These are phyloP conservation scores for Leccinum pachyderme DNA, from an alignment of 1,284 basidiomycete species.

Conservation along the genomic window DNA sequence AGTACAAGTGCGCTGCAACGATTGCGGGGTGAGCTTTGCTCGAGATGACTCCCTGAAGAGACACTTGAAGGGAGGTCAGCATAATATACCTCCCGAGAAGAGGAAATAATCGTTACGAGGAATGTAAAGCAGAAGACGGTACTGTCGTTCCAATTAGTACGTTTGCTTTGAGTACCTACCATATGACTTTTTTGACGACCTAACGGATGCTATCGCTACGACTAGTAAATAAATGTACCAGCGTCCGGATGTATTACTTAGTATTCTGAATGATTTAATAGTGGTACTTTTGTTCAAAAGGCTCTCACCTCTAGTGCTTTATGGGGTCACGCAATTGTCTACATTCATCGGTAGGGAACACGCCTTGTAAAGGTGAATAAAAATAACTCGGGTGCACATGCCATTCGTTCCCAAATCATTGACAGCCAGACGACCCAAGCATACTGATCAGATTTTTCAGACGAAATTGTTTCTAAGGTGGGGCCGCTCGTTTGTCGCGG, in stretches of 20 bases:
- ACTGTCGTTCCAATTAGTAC: no score
- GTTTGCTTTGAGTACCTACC: no score
- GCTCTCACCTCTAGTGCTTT: background rate
- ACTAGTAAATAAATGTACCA: no score
- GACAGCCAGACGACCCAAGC: background rate
- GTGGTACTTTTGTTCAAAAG: background rate
- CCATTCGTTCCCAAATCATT: background rate
- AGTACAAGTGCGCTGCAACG: constrained; percentile 2
- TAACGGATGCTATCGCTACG: no score
- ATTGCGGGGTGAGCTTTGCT: constrained; percentile 20
- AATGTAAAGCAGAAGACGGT: background rate
- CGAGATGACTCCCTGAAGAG: constrained; percentile 30
- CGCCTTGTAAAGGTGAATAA: background rate
- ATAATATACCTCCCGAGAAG: constrained; percentile 3
- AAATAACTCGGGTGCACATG: background rate
- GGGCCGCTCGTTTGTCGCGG: background rate
- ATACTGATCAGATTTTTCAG: background rate
- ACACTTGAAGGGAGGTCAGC: constrained; percentile 16
- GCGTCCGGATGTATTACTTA: no score
- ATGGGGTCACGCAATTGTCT: background rate
- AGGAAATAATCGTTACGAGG: background rate
- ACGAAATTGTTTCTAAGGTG: background rate
- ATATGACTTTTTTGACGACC: background rate
- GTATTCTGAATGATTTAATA: background rate
- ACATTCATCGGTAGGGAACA: background rate